A percentile compares a stretch with the other conserved stretches of the same genome.
These are phyloP conservation scores for Corinectria fuckeliana DNA, from an alignment of 2,329 filamentous ascomycete genomes.

Conservation along the genomic window DNA sequence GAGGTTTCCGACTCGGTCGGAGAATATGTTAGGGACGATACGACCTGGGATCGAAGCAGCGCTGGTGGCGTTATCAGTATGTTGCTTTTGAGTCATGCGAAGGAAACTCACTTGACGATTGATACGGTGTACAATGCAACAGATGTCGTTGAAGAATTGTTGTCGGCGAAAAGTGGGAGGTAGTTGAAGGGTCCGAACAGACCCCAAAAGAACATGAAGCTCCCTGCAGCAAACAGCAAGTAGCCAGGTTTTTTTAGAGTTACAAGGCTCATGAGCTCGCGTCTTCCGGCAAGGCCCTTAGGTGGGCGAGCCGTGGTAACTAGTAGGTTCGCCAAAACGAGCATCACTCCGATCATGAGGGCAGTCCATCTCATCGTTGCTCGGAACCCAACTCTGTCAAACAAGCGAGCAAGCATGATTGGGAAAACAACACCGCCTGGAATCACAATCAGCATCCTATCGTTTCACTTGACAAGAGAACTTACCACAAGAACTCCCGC, in stretches of 20 bases:
- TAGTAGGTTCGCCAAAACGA: background rate
- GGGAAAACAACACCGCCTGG: background rate
- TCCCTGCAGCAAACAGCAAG: background rate
- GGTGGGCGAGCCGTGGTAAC: background rate
- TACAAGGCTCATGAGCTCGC: background rate
- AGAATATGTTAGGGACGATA: background rate
- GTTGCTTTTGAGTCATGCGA: background rate
- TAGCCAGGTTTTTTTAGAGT: background rate
- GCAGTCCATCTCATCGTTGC: background rate
- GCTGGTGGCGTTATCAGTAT: background rate
- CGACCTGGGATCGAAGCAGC: background rate
- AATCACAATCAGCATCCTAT: background rate
- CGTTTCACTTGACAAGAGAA: fast-evolving
- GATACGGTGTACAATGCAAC: background rate
- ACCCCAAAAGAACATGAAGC: background rate
- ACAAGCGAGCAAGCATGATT: background rate
- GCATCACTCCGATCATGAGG: background rate
- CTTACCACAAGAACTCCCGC: background rate
- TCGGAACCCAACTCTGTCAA: background rate
- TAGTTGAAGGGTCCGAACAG: background rate
- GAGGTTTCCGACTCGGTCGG: background rate
- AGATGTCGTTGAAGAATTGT: background rate
- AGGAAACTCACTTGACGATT: background rate
- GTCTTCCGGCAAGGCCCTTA: background rate
- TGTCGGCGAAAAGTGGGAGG: background rate